Base-by-base conservation (phyloP, 192 early-diverging fungal species). In the Coemansia sp. region DNA sequence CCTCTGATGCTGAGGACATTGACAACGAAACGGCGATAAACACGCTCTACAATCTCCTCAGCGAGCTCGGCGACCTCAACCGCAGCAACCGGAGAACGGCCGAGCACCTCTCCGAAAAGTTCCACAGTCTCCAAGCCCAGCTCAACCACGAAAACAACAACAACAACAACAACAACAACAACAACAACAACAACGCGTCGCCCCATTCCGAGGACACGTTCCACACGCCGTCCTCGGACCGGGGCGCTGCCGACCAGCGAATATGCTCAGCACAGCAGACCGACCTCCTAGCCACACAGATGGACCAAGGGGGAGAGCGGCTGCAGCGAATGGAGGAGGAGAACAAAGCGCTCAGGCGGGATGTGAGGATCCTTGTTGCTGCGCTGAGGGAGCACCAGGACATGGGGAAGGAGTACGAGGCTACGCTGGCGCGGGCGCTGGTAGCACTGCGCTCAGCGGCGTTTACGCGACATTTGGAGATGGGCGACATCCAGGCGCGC, bases 11-110 rank as follows among this genome's bases (percentile, higher is more conserved):
- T 16, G 78, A 76, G 3, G 79, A 82, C 35, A 82, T 82, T 28
- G 74, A 82, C 46, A 65, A 59, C 13, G 74, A 69, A 26, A 82
- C 79, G 1, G 79, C 79, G 3, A 73, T 76, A 24, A 82, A 77
- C 62, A 82, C 79, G 3, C 59, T 82, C 31, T 82, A 82, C 59
- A 82, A 82, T 33, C 48, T 82, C 3, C 64, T 82, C 26, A 76
- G 57, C 23, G 75, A 82, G 55, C 65, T 82, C 3, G 74, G 73
- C n/a, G 79, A 73, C 55, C 51, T 82, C 14, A 82, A 82, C 67
- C 59, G 70, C 18, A 70, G 65, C 70, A 82, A 82, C 60, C 62
- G 79, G 33, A 60, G 64, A 26, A 66, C 63, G 1, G 79, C 79
- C 42, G 74, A 82, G 36, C 34, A 35, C 5, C 43, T 82, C 37